Evolutionary conservation across 2,329 filamentous ascomycete species (phyloP).

Genomic region (Neopestalotiopsis clavispora): DNA sequence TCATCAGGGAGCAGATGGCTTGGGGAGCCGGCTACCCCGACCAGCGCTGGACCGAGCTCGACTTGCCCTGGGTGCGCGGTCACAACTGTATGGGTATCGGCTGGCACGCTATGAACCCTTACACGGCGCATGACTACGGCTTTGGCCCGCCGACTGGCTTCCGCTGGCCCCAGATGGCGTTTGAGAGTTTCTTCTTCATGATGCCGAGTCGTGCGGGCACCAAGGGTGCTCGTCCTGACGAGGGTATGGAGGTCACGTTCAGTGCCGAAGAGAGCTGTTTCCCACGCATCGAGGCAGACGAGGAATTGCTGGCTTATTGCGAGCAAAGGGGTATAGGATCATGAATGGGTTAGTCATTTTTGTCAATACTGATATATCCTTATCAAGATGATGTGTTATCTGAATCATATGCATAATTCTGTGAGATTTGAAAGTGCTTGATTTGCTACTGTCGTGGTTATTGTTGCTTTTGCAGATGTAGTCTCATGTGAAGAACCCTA

Average conservation of each 20-base stretch:
- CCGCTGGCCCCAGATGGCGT: conserved; percentile 14
- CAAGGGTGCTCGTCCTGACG: background rate
- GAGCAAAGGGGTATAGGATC: conserved; percentile 13
- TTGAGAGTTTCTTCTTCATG: conserved; percentile 17
- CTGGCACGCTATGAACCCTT: conserved; percentile 13
- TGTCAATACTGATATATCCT: background rate
- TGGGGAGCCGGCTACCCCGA: conserved; percentile 6
- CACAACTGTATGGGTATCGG: conserved; percentile 10
- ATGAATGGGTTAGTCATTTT: background rate
- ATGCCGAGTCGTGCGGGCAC: background rate
- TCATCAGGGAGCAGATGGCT: conserved; percentile 5
- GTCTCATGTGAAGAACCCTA: too few relatives aligned
- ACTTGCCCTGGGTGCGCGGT: conserved; percentile 6
- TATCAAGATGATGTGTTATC: too few relatives aligned
- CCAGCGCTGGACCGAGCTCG: conserved; percentile 14
- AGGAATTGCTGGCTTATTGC: conserved; percentile 9
- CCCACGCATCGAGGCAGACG: conserved; percentile 4
- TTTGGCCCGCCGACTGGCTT: conserved; percentile 10
- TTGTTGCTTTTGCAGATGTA: too few relatives aligned
- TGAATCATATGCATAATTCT: too few relatives aligned
- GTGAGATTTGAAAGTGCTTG: too few relatives aligned
- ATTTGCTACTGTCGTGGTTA: too few relatives aligned
- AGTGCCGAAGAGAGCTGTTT: conserved; percentile 12
- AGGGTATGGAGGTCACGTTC: conserved; percentile 14
- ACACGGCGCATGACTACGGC: conserved; percentile 10